Conservation (phyloP, 1,139 yeast genomes). For the Hansenula sp. region DNA sequence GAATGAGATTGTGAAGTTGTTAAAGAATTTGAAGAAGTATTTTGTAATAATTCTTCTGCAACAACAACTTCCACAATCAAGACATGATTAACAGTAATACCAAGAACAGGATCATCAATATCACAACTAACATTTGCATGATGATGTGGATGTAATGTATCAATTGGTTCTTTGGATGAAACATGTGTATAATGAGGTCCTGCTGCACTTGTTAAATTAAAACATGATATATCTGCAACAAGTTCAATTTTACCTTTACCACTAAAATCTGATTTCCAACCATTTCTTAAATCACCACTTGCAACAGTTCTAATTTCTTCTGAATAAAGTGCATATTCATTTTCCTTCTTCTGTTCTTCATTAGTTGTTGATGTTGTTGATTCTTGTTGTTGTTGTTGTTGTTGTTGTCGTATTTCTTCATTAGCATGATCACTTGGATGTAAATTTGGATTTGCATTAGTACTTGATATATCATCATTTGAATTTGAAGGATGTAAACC, state of each 20-base stretch:
- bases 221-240: constrained; percentile 60
- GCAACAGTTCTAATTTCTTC: constrained; percentile 73
- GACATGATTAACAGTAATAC: constrained; percentile 70
- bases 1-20: constrained; percentile 13
- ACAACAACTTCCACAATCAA: constrained; percentile 85
- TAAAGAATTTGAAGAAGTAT: constrained; percentile 7
- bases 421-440: constrained; percentile 38
- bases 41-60: constrained; percentile 74
- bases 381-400: constrained; percentile 21
- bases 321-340: constrained; percentile 43
- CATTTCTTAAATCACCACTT: constrained; percentile 76
- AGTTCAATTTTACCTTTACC: constrained; percentile 74
- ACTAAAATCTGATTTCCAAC: constrained; percentile 92
- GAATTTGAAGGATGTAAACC: constrained; percentile 6
- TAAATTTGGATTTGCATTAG: constrained; percentile 9
- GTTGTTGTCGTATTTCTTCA: constrained; percentile 29
- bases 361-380: constrained; percentile 24
- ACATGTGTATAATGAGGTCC: constrained; percentile 18
- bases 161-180: constrained; percentile 18
- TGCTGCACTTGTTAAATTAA: constrained; percentile 26
- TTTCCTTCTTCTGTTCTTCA: constrained; percentile 24
- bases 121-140: constrained; percentile 71
- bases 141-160: constrained; percentile 10
- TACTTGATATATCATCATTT: constrained; percentile 10
- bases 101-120: constrained; percentile 75